Base-by-base conservation (phyloP, 306 rosid genomes). In the Trifolium dubium region DNA sequence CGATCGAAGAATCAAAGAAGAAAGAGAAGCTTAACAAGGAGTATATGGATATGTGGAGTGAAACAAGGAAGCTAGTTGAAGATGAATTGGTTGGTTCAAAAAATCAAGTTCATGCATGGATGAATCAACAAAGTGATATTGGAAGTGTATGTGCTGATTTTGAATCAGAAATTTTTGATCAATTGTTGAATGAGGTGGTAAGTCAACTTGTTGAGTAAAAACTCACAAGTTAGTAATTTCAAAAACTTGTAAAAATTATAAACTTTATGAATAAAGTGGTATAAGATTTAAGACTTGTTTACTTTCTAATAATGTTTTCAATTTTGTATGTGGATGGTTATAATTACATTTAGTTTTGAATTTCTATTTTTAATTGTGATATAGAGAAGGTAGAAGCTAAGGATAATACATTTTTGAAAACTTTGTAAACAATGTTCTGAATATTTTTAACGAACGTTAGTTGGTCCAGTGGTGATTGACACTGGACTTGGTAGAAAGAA, bases 131-230 rank as follows among this genome's bases (percentile, higher is more conserved):
- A 8, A 81, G 79, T 41, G 86, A 83, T 39, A 54, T 74, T 60
- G 81, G 77, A 65, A 55, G 81, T 32, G 13, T 92, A 64, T 72
- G 79, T 54, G 88, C 80, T 56, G 86, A 88, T 43, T 65, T 88
- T 55, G 96, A 83, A 77, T 77, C 80, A 4, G 69, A 59, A 18
- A 82, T 90, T 69, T 74, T 92, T 69, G 78, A 77, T 71, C 77
- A 82, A 10, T 69, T 92, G 74, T 41, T 92, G 35, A 79, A 77
- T 34, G 98, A 92, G 67, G 8, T 90, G 30, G 83, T 87, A 5
- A 79, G 77, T 82, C 83, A 88, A 78, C 67, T 84, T 40, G 79
- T 41, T 55, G 71, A 41, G 71, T 10, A 55, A 10, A 50, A 80
- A 64, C 8, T 69, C n/a, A 65, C 43, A 74, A 64, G 41, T 53